Conservation (phyloP, 371 early-diverging fungal genomes). For the Lichtheimia ramosa region DNA sequence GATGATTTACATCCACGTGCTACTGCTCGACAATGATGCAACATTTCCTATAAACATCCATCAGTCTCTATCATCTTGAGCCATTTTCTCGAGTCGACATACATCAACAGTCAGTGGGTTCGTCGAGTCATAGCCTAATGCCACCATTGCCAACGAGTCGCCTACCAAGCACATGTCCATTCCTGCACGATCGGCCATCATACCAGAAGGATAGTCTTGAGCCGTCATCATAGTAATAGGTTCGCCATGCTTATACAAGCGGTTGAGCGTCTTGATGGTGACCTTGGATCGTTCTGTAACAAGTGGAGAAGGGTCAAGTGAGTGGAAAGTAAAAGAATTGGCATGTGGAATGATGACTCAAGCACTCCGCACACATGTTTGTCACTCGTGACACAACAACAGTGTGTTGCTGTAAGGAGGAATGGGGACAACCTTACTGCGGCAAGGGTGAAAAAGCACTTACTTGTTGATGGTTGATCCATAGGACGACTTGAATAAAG, state of each 20-base stretch:
- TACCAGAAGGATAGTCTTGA: slow-evolving; percentile 88
- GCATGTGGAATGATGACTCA: too few species aligned
- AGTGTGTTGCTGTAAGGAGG: too few species aligned
- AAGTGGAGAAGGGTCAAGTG: neutral
- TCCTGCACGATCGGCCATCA: slow-evolving; percentile 78
- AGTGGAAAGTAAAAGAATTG: too few species aligned
- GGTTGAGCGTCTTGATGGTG: slow-evolving; percentile 76
- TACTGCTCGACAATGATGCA: slow-evolving; percentile 92
- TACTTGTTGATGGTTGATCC: too few species aligned
- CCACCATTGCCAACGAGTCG: slow-evolving; percentile 95
- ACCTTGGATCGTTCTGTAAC: slow-evolving; percentile 70
- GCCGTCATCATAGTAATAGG: slow-evolving; percentile 89
- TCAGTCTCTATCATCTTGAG: neutral
- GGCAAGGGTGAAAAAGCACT: too few species aligned
- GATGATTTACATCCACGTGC: slow-evolving; percentile 74
- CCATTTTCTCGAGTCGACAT: neutral
- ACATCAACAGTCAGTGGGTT: slow-evolving; percentile 86
- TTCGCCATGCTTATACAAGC: slow-evolving; percentile 66
- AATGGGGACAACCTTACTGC: too few species aligned
- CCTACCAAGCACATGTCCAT: slow-evolving; percentile 92
- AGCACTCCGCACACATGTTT: too few species aligned
- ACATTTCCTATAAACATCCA: slow-evolving; percentile 73
- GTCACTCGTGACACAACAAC: too few species aligned
- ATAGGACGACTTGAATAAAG: too few species aligned
- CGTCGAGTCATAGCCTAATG: slow-evolving; percentile 86